Evolutionary conservation across 1,139 yeast species (phyloP).

Genomic region (Protomyces macrosporus): DNA sequence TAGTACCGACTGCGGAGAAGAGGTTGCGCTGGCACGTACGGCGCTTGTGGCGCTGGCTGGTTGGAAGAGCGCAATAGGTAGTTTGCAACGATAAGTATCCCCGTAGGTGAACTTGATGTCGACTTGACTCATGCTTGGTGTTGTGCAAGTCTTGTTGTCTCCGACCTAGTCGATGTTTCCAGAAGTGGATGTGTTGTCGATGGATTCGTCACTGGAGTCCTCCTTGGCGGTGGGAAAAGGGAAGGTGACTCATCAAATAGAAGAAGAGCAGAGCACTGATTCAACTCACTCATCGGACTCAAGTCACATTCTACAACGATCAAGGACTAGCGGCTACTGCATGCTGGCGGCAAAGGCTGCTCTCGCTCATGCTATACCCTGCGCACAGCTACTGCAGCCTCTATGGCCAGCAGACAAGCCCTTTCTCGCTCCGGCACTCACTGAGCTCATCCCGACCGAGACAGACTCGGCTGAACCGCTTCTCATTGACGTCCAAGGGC

Average conservation of each 20-base stretch:
- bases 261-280: too few species aligned
- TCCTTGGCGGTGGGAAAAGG: too few species aligned
- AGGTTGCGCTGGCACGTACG: neutral
- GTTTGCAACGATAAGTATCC: neutral
- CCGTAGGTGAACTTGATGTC: neutral
- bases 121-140: neutral
- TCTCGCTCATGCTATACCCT: neutral
- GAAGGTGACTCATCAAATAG: too few species aligned
- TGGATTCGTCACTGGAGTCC: too few species aligned
- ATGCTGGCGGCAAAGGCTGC: neutral
- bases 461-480: neutral
- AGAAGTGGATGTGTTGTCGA: too few species aligned
- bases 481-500: constrained; percentile 20
- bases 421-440: too few species aligned
- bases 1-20: neutral
- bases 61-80: neutral
- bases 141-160: neutral
- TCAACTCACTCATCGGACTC: too few species aligned
- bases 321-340: too few species aligned
- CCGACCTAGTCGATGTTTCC: too few species aligned
- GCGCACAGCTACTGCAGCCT: neutral
- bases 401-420: neutral
- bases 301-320: too few species aligned
- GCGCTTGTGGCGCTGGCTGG: too few species aligned
- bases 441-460: too few species aligned